A percentile compares a stretch with the other conserved stretches of the same genome.
Evolutionary conservation across 2,329 filamentous ascomycete species (phyloP).

Genomic region (Venturia aucupariae): DNA sequence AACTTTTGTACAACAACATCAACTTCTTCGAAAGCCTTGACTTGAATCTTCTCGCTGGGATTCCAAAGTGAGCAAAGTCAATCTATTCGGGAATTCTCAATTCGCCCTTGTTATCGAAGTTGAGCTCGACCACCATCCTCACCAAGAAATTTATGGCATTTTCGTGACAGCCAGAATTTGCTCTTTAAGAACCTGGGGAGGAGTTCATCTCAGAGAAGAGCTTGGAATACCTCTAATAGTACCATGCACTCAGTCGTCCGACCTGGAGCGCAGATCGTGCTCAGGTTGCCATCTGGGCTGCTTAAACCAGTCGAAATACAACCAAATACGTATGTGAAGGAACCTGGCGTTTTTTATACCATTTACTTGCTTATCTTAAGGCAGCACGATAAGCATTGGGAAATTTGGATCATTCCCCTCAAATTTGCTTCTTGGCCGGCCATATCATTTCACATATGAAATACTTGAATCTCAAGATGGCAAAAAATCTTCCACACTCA

Average conservation of each 20-base stretch:
- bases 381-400: conserved; percentile 74
- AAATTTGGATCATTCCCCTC: conserved; percentile 89
- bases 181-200: neutral
- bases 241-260: conserved; percentile 7
- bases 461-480: conserved; percentile 60
- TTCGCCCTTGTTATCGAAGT: neutral
- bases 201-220: neutral
- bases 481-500: conserved; percentile 58
- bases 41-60: neutral
- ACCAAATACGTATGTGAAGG: conserved; percentile 53
- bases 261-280: conserved; percentile 42
- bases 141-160: neutral
- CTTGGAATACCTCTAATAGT: neutral
- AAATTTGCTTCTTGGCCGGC: conserved; percentile 83
- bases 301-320: conserved; percentile 49
- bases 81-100: neutral
- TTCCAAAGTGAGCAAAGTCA: neutral
- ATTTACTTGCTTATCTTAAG: conserved; percentile 11
- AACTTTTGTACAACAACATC: neutral
- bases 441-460: conserved; percentile 87
- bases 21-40: neutral
- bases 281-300: conserved; percentile 50
- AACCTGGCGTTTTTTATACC: conserved; percentile 17
- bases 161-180: neutral
- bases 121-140: neutral